Evolutionary conservation across 306 rosid genomes (phyloP).

Genomic region (Benincasa hispida): DNA sequence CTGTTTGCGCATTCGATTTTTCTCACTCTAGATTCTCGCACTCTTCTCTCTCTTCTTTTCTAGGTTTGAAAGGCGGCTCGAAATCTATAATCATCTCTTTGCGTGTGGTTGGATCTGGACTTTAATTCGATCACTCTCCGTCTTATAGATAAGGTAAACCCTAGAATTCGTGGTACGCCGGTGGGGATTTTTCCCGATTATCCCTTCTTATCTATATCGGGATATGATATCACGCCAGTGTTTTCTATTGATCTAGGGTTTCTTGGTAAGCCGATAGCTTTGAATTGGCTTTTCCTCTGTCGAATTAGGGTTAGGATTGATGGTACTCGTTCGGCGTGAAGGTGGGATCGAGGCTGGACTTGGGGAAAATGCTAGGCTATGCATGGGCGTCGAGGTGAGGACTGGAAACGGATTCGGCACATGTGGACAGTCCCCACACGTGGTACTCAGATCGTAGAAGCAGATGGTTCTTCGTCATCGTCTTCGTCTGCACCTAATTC

Average conservation of each 20-base stretch:
- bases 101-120: constrained; percentile 19
- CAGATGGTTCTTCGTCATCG: constrained; percentile 34
- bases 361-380: constrained; percentile 72
- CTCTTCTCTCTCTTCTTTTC: constrained; percentile 6
- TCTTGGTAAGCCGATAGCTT: not conserved
- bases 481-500: constrained; percentile 28
- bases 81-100: constrained; percentile 10
- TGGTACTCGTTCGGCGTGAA: constrained; percentile 26
- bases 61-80: constrained; percentile 26
- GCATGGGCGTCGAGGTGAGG: constrained; percentile 50
- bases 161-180: not conserved
- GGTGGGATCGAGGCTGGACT: constrained; percentile 32
- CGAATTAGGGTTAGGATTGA: constrained; percentile 23
- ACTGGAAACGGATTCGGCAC: constrained; percentile 47
- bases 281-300: constrained; percentile 9
- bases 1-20: constrained; percentile 14
- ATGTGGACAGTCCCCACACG: constrained; percentile 46
- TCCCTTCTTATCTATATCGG: not conserved
- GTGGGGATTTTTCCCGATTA: not conserved
- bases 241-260: constrained; percentile 27
- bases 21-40: constrained; percentile 24
- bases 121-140: constrained; percentile 12
- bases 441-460: constrained; percentile 22
- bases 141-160: not conserved
- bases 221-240: constrained; percentile 16